These are phyloP conservation scores for Tetraselmis chui DNA, from an alignment of 139 green algal genomes.

Conservation along the genomic window DNA sequence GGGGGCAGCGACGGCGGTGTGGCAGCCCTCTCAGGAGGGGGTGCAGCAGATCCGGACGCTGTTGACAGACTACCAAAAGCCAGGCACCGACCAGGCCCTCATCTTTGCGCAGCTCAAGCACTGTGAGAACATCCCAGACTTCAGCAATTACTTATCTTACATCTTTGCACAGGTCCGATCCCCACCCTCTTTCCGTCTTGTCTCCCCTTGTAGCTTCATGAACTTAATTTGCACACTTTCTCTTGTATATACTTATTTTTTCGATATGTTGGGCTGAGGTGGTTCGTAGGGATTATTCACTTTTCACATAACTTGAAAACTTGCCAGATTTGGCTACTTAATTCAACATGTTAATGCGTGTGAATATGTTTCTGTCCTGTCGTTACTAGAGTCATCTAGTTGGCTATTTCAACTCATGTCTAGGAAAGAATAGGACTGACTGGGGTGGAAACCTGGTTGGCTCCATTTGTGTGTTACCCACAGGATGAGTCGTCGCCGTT, in stretches of 20 bases:
- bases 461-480: not conserved
- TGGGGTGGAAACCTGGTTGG: not conserved
- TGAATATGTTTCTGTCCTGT: too few species aligned
- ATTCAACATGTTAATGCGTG: too few species aligned
- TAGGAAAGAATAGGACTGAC: not conserved
- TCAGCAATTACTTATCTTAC: constrained; percentile 91
- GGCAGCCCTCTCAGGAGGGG: constrained; percentile 58
- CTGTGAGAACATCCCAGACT: constrained; percentile 74
- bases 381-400: too few species aligned
- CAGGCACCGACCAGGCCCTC: constrained; percentile 74
- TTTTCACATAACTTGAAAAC: too few species aligned
- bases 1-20: constrained; percentile 14
- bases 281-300: too few species aligned
- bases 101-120: constrained; percentile 78
- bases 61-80: constrained; percentile 69
- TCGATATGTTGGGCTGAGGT: too few species aligned
- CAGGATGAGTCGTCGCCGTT: not conserved
- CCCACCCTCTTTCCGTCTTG: too few species aligned
- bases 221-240: too few species aligned
- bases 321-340: too few species aligned
- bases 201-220: too few species aligned
- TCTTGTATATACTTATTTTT: too few species aligned
- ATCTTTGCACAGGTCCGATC: constrained; percentile 65
- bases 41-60: constrained; percentile 68
- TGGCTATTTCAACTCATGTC: not conserved